Evolutionary conservation across 306 rosid species (phyloP).

Genomic region (Canavalia gladiata): DNA sequence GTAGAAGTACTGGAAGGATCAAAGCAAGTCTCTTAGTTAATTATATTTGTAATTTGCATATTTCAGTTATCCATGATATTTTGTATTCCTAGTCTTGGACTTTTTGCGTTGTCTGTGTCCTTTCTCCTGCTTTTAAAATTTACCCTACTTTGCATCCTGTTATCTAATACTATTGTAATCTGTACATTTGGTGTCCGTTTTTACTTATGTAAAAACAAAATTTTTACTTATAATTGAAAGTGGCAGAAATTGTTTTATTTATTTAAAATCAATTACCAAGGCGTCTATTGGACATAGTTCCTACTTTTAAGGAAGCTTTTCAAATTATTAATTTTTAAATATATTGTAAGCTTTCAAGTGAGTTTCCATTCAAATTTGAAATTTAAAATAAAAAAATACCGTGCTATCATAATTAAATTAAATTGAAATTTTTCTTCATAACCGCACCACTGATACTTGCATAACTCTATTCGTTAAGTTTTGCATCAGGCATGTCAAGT

Average conservation of each 20-base stretch:
- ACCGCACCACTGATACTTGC: neutral
- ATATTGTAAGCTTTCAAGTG: neutral
- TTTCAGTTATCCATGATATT: conserved; percentile 19
- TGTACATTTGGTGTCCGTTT: neutral
- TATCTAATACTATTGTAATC: neutral
- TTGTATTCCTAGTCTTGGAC: neutral
- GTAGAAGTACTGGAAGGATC: conserved; percentile 21
- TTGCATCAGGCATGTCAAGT: conserved; percentile 26
- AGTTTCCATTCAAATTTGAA: conserved; percentile 17
- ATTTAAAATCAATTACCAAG: conserved; percentile 13
- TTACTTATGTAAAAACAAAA: conserved; percentile 3
- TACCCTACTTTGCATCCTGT: neutral
- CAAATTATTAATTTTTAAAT: neutral
- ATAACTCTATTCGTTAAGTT: neutral
- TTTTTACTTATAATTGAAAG: conserved; percentile 13
- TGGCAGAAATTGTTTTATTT: neutral
- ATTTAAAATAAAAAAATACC: neutral
- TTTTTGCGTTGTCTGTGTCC: neutral
- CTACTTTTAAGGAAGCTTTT: neutral
- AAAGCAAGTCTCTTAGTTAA: conserved; percentile 14
- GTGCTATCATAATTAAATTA: conserved; percentile 18
- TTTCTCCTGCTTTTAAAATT: conserved; percentile 33
- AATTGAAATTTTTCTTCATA: neutral
- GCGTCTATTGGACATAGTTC: neutral
- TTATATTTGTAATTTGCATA: conserved; percentile 13